phyloP scores from a whole-genome alignment of 2,329 filamentous ascomycete species.

The Huntiella omanensis region DNA sequence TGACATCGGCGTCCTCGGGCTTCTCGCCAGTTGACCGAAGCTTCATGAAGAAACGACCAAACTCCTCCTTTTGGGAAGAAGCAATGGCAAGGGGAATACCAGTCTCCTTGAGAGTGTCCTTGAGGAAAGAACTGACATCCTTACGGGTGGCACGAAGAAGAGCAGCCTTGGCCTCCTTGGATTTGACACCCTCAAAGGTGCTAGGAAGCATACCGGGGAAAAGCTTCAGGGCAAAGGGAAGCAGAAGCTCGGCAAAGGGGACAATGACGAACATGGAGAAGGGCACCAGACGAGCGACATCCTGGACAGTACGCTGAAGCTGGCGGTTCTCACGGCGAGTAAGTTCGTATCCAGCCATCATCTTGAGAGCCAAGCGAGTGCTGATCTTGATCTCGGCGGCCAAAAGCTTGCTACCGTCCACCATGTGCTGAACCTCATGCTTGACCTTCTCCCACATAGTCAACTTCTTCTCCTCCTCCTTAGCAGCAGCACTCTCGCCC shows the following conservation, averaged over 20 bases:
- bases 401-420: slow-evolving; percentile 93
- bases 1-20: slow-evolving; percentile 76
- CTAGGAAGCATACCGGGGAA: slow-evolving; percentile 96
- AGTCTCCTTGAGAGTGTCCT: slow-evolving; percentile 78
- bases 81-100: slow-evolving; percentile 70
- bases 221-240: slow-evolving; percentile 77
- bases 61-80: slow-evolving; percentile 82
- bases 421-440: slow-evolving; percentile 85
- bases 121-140: slow-evolving; percentile 80
- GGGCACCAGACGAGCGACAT: slow-evolving; percentile 77
- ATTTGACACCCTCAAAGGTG: slow-evolving; percentile 84
- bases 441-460: slow-evolving; percentile 86
- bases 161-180: slow-evolving; percentile 74
- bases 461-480: slow-evolving; percentile 67
- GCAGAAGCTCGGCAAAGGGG: slow-evolving; percentile 80
- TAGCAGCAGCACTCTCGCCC: slow-evolving; percentile 27
- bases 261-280: slow-evolving; percentile 97
- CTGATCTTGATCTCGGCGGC: slow-evolving; percentile 88
- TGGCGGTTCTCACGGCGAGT: slow-evolving; percentile 86
- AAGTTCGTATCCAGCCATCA: slow-evolving; percentile 94
- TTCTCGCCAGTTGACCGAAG: slow-evolving; percentile 78
- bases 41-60: slow-evolving; percentile 93
- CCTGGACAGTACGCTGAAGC: slow-evolving; percentile 80
- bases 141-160: slow-evolving; percentile 71
- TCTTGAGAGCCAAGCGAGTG: slow-evolving; percentile 77